Base-by-base conservation (phyloP, 2,329 filamentous ascomycete genomes). In the Fonsecaea erecta region DNA sequence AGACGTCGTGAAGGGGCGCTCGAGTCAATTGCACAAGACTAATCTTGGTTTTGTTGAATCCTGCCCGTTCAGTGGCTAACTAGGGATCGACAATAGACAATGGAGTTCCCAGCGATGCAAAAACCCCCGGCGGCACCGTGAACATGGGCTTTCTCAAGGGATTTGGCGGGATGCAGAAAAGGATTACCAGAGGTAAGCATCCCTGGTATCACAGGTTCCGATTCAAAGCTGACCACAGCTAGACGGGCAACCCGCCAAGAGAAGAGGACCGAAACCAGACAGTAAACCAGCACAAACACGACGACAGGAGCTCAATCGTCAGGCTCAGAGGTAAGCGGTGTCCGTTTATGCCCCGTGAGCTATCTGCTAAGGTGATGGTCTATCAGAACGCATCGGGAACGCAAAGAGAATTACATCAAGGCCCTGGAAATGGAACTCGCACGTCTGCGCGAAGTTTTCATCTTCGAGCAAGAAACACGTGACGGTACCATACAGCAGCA, bases 361-460 rank as follows among this genome's bases (percentile, higher is more conserved):
- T 51, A 21, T 46, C 52, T 51, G 35, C 43, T 48, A 48, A 51
- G 53, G 28, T 52, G 52, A 30, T 56, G 54, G 26, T 64, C 75
- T 35, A 63, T 61, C 75, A 97, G 95, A 75, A 98, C 95, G 18
- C 95, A 99, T 78, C 92, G 95, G 62, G 95, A 98, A 80, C 88
- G 95, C 71, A 98, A 98, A 77, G 95, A 98, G 79, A 85, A 93
- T 73, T 98, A 98, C 77, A 96, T 97, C 81, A 96, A 96, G 77
- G 88, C 91, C 11, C 86, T 98, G 16, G 95, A 99, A 78, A 89
- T 94, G 74, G 93, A 98, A 78, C 90, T 98, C 4, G 83, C 96
- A 21, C 89, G 92, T 55, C 83, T 98, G 51, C 95, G 96, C 76
- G 93, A 97, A 75, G 75, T 75, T 7, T 81, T 78, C 65, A 85